Evolutionary conservation across 306 rosid genomes (phyloP), one percentile per base, ranked within the genome.

Genomic region (Castanopsis chinensis): DNA sequence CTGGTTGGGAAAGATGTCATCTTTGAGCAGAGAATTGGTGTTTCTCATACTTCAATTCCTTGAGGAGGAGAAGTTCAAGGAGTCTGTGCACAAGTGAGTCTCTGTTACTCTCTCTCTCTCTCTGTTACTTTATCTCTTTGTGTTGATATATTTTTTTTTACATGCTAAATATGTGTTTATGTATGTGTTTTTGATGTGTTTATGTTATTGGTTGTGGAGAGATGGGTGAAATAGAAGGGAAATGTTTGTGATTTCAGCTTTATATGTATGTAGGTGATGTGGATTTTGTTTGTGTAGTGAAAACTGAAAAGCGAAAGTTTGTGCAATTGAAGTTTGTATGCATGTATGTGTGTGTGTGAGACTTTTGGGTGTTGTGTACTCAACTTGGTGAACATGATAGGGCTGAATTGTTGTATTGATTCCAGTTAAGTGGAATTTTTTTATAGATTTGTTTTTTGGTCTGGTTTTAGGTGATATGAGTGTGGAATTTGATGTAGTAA

Each of bases 1-100:
- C 27, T 33, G 49, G 35, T 3, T 2, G 52, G 54, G 21, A 76
- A 32, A 72, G 45, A 92, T 92, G 98, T 73, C 97, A 79, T 87
- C 94, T 87, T 74, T 94, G 85, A 86, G 92, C 85, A 89, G 92
- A 82, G 98, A 94, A 89, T 82, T 94, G 90, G 97, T 91, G 85
- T 89, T 91, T 82, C 92, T 94, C 74, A 89, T 94, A 59, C 94
- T 94, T 78, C 98, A 92, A 75, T 94, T 94, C 87, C 90, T 94
- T 49, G 94, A 89, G 70, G 96, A 92, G 85, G 97, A 90, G 88
- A 92, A 90, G 77, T 92, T 89, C 71, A 86, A 87, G 68, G 97
- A 87, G 68, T 81, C 97, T 5, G 91, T 89, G 79, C 97, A 92
- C 80, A 89, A 60, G 98, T 94, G 69, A 87, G 90, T 23, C 8